Conservation (phyloP, 225 moss, liverwort and hornwort species). For the Polytrichum formosum region DNA sequence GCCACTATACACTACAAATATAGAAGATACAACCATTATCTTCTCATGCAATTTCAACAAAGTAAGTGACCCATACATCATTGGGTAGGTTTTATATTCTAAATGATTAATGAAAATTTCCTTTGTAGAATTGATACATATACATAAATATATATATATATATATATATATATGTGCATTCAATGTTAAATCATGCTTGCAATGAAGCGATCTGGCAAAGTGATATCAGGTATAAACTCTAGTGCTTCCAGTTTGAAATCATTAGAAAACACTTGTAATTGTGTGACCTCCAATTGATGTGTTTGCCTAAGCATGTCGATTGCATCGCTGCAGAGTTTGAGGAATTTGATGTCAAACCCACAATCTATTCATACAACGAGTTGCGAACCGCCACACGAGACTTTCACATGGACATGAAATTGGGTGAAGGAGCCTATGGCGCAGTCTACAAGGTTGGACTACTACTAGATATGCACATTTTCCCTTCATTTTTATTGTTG, state of each 20-base stretch:
- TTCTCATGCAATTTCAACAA: neutral
- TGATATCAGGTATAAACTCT: neutral
- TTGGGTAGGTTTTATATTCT: too few relatives aligned
- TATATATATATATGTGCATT: neutral
- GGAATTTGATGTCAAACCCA: slow-evolving; percentile 24
- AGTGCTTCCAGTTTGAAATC: neutral
- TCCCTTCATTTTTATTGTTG: too few relatives aligned
- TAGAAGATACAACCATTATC: neutral
- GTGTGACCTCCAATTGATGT: too few relatives aligned
- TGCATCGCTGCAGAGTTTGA: slow-evolving; percentile 8
- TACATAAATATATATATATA: too few relatives aligned
- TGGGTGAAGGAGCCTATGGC: slow-evolving; percentile 22
- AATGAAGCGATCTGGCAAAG: neutral
- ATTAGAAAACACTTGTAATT: neutral
- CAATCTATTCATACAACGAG: slow-evolving; percentile 19
- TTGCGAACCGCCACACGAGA: slow-evolving; percentile 12
- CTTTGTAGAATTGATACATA: too few relatives aligned
- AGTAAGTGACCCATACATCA: neutral
- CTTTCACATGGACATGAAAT: slow-evolving; percentile 1
- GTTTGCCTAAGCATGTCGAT: too few relatives aligned
- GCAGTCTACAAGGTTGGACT: slow-evolving; percentile 18
- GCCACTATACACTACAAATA: neutral
- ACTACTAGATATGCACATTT: neutral
- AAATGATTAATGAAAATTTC: neutral
- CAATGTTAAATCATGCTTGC: neutral